These are phyloP conservation scores for Davidsoniella australis DNA, from an alignment of 2,329 filamentous ascomycete species.

Conservation along the genomic window DNA sequence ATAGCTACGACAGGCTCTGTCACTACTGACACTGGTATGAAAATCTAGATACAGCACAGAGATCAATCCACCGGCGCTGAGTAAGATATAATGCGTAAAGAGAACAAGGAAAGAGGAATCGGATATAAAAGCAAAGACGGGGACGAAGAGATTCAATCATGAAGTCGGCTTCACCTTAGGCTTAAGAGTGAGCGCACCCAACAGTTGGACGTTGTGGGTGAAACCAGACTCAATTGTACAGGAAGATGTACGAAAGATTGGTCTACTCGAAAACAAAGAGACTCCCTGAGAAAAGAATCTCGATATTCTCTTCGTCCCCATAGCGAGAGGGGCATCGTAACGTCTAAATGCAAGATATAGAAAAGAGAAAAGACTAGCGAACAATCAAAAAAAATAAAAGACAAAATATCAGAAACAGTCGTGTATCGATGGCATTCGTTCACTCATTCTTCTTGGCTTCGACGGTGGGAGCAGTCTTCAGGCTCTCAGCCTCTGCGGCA, in stretches of 20 bases:
- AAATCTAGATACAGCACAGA: background rate
- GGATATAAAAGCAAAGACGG: background rate
- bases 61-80: too few relatives aligned
- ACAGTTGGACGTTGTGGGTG: background rate
- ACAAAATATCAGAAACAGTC: background rate
- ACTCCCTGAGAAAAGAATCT: conserved; percentile 5
- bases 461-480: conserved; percentile 14
- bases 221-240: too few relatives aligned
- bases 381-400: conserved; percentile 1
- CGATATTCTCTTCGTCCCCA: background rate
- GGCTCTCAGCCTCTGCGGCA: conserved; percentile 8
- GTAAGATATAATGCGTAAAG: background rate
- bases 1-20: background rate
- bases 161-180: background rate
- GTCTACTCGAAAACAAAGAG: background rate
- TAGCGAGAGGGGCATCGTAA: conserved; percentile 11
- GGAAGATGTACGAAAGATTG: too few relatives aligned
- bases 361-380: conserved; percentile 4
- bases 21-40: background rate
- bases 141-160: background rate
- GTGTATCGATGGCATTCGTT: conserved; percentile 12
- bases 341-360: conserved; percentile 12
- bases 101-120: background rate
- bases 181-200: background rate
- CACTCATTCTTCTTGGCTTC: conserved; percentile 17